Evolutionary conservation across 768 basidiomycete genomes (phyloP), one percentile per base, ranked within the genome.

Genomic region (Baorangia bicolor): DNA sequence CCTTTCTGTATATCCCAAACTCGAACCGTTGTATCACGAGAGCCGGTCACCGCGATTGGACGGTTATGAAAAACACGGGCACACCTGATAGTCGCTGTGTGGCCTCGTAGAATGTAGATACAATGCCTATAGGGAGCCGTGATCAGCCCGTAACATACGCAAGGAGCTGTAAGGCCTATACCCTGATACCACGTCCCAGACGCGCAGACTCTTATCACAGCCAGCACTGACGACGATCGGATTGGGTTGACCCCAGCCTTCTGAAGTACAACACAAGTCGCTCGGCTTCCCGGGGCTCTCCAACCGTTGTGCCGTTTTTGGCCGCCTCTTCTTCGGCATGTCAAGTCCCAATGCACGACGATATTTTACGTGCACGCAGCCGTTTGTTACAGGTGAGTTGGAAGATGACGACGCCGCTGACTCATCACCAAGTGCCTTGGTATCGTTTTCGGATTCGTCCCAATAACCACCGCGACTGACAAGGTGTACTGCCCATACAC

Each of bases 1-100:
- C 96, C 96, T 13, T 77, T 80, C 69, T 92, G 90, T 33, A 99
- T 82, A 70, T 99, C 92, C 96, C 96, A 99, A 0, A 97, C 91
- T 1, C 93, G 80, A 37, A 98, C 67, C 4, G 91, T 92, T 16
- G 81, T 76, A 62, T 98, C 96, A 18, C 96, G 81, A 33, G 93
- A 92, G 44, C 94, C 96, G 0, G 90, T 90, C 33, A 99, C 85
- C 0, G 93, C 94, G 49, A 96, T 81, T 0, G 96, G 94, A 12
- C 91, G 81, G 37, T 87, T 86, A 68, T 96, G 88, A 47, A 98
- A 73, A 14, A 93, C 87, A 63, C 90, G 92, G 53, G 96, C 78
- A 70, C 94, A 97, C 30, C 96, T 85, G 48, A 98, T 88, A 1
- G 96, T 98, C 0, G 93, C 91, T 0, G 85, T 83, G 72, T 98